Percentiles rank a stretch among this genome's conserved stretches.
phyloP scores from a whole-genome alignment of 306 rosid genomes.

The Malus sylvestris region DNA sequence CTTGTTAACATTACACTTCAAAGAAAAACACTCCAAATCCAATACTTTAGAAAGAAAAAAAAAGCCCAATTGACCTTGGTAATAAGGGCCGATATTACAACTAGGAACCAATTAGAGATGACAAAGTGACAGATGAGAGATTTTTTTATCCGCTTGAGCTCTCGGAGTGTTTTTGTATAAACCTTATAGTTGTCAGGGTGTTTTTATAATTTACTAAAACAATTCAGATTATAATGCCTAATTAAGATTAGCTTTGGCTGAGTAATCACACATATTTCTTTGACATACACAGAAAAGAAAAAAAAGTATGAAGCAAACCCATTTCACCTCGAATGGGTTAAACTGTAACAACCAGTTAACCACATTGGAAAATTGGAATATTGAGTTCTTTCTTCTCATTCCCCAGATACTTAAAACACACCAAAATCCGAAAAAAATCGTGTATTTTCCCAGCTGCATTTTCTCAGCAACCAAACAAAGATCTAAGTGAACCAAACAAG shows the following conservation, averaged over 20 bases:
- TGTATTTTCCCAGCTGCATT: neutral
- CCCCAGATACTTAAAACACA: neutral
- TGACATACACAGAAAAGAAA: neutral
- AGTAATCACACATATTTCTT: neutral
- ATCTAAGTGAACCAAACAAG: neutral
- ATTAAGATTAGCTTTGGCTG: neutral
- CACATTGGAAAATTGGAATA: neutral
- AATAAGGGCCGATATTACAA: no score
- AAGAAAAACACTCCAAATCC: neutral
- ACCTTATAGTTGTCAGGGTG: neutral
- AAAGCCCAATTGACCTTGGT: neutral
- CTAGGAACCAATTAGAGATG: no score
- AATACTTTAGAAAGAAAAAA: neutral
- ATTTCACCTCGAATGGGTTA: neutral
- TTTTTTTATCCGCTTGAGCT: neutral
- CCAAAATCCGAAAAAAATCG: neutral
- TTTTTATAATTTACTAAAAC: neutral
- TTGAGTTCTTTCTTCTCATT: neutral
- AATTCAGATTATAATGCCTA: neutral
- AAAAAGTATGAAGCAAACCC: neutral
- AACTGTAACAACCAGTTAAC: neutral
- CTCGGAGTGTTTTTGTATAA: neutral
- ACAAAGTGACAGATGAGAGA: no score
- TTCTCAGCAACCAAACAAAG: constrained; percentile 24
- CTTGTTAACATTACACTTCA: neutral